These are phyloP conservation scores for Coprinopsis marcescibilis DNA, from an alignment of 768 basidiomycete genomes.

Conservation along the genomic window DNA sequence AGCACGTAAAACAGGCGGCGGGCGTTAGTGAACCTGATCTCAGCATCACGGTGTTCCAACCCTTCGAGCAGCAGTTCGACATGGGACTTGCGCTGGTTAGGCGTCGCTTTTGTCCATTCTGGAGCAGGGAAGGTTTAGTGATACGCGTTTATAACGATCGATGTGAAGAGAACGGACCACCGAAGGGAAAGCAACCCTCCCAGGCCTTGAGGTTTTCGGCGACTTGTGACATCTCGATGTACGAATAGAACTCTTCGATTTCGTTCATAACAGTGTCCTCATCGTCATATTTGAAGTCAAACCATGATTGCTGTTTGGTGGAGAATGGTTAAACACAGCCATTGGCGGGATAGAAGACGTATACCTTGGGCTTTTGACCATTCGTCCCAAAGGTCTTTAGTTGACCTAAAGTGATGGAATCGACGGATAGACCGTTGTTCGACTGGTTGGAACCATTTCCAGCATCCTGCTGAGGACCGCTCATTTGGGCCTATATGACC, in stretches of 20 bases:
- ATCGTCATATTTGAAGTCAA: conserved; percentile 93
- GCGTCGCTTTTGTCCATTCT: conserved; percentile 76
- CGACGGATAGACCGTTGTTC: conserved; percentile 35
- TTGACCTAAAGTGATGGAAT: conserved; percentile 79
- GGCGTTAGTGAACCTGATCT: conserved; percentile 81
- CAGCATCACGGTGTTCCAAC: conserved; percentile 80
- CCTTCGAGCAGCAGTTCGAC: conserved; percentile 80
- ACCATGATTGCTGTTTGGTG: conserved; percentile 67
- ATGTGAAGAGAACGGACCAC: conserved; percentile 41
- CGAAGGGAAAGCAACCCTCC: conserved; percentile 76
- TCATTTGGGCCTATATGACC: conserved; percentile 5
- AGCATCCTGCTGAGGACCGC: conserved; percentile 1
- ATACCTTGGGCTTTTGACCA: conserved; percentile 71
- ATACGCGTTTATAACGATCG: background rate
- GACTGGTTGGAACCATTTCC: background rate
- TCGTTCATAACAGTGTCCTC: conserved; percentile 95
- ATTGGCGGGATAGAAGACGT: conserved; percentile 12
- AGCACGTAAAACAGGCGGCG: conserved; percentile 85
- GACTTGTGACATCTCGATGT: conserved; percentile 90
- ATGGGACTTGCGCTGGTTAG: conserved; percentile 59
- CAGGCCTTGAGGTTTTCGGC: conserved; percentile 84
- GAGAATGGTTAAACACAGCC: background rate
- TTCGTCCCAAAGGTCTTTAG: conserved; percentile 67
- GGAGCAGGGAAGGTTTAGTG: conserved; percentile 5
- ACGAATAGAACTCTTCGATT: conserved; percentile 97